phyloP scores from a whole-genome alignment of 148 eudicot species.

The Fagopyrum tataricum region DNA sequence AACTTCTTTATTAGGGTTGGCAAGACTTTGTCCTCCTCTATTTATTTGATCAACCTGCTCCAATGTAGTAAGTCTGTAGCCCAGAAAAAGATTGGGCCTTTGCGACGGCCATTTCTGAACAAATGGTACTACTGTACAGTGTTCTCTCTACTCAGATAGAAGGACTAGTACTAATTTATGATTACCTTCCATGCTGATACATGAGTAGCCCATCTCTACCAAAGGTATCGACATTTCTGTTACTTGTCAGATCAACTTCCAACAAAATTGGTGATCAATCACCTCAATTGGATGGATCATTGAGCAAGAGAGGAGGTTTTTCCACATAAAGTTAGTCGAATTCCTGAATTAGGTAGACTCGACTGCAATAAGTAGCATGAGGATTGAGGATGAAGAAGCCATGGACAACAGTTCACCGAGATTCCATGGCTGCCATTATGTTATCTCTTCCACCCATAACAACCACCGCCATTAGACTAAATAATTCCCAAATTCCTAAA shows the following conservation, averaged over 20 bases:
- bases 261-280: neutral
- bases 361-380: neutral
- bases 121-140: too few relatives aligned
- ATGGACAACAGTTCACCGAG: neutral
- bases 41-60: too few relatives aligned
- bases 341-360: neutral
- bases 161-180: neutral
- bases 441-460: neutral
- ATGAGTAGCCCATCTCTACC: neutral
- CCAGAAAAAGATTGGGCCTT: too few relatives aligned
- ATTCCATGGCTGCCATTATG: neutral
- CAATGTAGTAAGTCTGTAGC: too few relatives aligned
- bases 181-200: neutral
- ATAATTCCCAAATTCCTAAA: too few relatives aligned
- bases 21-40: too few relatives aligned
- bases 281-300: neutral
- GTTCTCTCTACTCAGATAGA: neutral
- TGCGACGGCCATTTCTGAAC: too few relatives aligned
- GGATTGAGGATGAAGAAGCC: neutral
- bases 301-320: neutral
- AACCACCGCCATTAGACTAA: slow-evolving; percentile 1
- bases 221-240: neutral
- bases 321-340: too few relatives aligned
- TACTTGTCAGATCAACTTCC: neutral
- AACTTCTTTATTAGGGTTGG: too few relatives aligned